These are phyloP conservation scores for Leccinum aurantiacum DNA, from an alignment of 768 basidiomycete genomes.

Conservation along the genomic window DNA sequence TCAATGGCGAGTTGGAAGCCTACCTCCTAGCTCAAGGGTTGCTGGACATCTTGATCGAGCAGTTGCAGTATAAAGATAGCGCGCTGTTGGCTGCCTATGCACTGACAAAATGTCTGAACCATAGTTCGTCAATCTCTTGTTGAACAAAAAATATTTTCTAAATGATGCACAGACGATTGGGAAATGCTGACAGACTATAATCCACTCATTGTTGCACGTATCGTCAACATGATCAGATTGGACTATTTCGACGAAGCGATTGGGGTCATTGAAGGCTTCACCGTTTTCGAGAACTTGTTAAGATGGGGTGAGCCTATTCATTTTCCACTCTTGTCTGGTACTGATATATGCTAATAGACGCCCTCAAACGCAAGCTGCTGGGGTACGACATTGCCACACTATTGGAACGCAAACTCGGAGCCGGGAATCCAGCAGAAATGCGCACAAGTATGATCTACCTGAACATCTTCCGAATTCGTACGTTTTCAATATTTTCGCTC, in stretches of 20 bases:
- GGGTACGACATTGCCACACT: conserved; percentile 13
- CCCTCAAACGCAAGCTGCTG: conserved; percentile 3
- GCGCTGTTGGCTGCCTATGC: conserved; percentile 19
- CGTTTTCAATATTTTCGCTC: background rate
- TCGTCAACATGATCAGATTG: conserved; percentile 26
- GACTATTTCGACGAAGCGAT: conserved; percentile 28
- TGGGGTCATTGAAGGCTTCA: conserved; percentile 21
- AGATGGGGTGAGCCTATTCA: conserved; percentile 2
- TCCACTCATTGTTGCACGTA: conserved; percentile 12
- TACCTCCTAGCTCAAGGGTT: conserved; percentile 4
- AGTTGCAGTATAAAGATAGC: conserved; percentile 13
- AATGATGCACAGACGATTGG: background rate
- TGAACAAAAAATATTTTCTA: background rate
- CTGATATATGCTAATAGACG: conserved; percentile 2
- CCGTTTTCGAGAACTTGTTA: conserved; percentile 16
- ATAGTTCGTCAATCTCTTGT: conserved; percentile 3
- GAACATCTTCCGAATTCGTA: conserved; percentile 12
- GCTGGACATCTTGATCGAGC: conserved; percentile 10
- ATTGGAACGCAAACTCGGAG: conserved; percentile 13
- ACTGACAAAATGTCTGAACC: conserved; percentile 10
- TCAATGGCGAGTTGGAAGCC: conserved; percentile 1
- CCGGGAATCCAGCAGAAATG: conserved; percentile 13
- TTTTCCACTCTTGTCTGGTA: background rate
- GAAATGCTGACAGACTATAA: conserved; percentile 1
- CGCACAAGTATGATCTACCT: conserved; percentile 19